phyloP scores from a whole-genome alignment of 192 early-diverging fungal genomes.

The Dimargaris cristalligena region DNA sequence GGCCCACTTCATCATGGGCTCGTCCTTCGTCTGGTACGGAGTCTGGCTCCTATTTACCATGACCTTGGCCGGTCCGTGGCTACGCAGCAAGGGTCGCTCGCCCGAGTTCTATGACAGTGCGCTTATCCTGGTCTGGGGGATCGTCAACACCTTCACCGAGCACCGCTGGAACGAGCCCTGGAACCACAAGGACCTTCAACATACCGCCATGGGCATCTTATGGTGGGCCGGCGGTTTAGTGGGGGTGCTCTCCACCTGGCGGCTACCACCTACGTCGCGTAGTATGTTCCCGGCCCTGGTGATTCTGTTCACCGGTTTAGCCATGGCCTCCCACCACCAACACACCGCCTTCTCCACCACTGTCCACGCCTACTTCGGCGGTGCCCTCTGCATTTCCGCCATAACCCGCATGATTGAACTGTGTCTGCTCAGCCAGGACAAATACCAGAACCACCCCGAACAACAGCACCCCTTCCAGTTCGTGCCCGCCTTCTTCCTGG shows the following conservation, averaged over 20 bases:
- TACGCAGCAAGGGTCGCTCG: slow-evolving; percentile 32
- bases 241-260: slow-evolving; percentile 31
- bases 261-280: slow-evolving; percentile 21
- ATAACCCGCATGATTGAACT: slow-evolving; percentile 40
- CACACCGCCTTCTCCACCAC: slow-evolving; percentile 34
- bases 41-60: slow-evolving; percentile 36
- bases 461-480: slow-evolving; percentile 28
- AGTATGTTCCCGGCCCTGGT: slow-evolving; percentile 42
- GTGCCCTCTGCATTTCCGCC: slow-evolving; percentile 36
- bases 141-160: slow-evolving; percentile 54
- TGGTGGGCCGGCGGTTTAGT: slow-evolving; percentile 47
- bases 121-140: slow-evolving; percentile 44
- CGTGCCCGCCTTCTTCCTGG: slow-evolving; percentile 30
- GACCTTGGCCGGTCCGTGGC: slow-evolving; percentile 39
- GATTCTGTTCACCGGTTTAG: slow-evolving; percentile 41
- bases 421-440: slow-evolving; percentile 19
- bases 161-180: slow-evolving; percentile 39
- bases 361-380: slow-evolving; percentile 48
- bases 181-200: slow-evolving; percentile 49
- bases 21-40: slow-evolving; percentile 49
- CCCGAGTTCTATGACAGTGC: slow-evolving; percentile 54
- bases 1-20: slow-evolving; percentile 58
- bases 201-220: slow-evolving; percentile 48
- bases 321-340: slow-evolving; percentile 42
- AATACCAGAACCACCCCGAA: slow-evolving; percentile 15